phyloP scores from a whole-genome alignment of 2,329 filamentous ascomycete species.

The Sphaerostilbella broomeana region DNA sequence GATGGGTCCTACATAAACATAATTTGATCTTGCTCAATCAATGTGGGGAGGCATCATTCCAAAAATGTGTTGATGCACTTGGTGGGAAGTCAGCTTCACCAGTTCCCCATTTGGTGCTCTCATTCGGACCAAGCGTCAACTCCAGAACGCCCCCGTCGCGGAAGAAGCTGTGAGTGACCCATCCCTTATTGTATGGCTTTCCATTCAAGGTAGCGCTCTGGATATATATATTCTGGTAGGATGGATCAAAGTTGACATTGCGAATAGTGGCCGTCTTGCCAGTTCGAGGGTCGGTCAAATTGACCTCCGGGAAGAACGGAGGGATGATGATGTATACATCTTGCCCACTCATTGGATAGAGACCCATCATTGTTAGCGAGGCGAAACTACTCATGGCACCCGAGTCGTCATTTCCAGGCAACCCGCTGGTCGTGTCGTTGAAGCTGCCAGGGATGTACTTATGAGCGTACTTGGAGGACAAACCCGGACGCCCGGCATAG shows the following conservation, averaged over 20 bases:
- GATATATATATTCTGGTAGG: constrained; percentile 48
- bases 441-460: constrained; percentile 62
- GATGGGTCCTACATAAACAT: too few relatives aligned
- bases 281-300: constrained; percentile 23
- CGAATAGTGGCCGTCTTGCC: constrained; percentile 26
- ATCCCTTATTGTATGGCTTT: constrained; percentile 47
- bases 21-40: too few relatives aligned
- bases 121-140: constrained; percentile 43
- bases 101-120: constrained; percentile 32
- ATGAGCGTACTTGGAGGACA: constrained; percentile 48
- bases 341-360: constrained; percentile 49
- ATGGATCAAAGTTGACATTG: constrained; percentile 32
- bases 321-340: constrained; percentile 46
- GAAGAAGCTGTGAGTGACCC: constrained; percentile 57
- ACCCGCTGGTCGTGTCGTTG: constrained; percentile 55
- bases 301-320: constrained; percentile 44
- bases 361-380: constrained; percentile 44
- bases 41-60: too few relatives aligned
- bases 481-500: constrained; percentile 58
- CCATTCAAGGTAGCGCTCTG: constrained; percentile 53
- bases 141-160: constrained; percentile 50
- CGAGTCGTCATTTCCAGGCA: constrained; percentile 48
- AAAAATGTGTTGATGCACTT: constrained; percentile 20
- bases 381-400: constrained; percentile 50
- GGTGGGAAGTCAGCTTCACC: constrained; percentile 16